Evolutionary conservation across 2,329 filamentous ascomycete species (phyloP).

Genomic region (Aspergillus japonicus): DNA sequence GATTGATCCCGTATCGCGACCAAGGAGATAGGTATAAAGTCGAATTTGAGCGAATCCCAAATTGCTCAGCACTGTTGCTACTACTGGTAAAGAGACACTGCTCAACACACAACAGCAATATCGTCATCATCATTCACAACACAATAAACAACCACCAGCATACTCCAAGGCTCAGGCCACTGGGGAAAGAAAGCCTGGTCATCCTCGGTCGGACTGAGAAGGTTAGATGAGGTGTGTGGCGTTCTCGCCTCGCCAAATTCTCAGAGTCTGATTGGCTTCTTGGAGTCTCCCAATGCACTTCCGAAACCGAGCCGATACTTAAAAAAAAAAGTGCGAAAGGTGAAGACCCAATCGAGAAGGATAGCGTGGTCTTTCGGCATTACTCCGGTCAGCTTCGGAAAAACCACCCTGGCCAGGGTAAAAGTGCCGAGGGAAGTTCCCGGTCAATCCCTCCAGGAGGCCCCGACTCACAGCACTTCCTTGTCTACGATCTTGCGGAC

Average conservation of each 20-base stretch:
- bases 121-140: neutral
- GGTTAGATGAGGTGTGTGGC: slow-evolving; percentile 12
- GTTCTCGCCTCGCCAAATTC: neutral
- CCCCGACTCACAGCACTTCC: neutral
- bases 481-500: slow-evolving; percentile 3
- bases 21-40: neutral
- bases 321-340: neutral
- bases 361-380: slow-evolving; percentile 21
- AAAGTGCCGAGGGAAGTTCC: slow-evolving; percentile 21
- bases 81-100: neutral
- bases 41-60: neutral
- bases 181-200: neutral
- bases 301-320: slow-evolving; percentile 13
- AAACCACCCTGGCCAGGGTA: slow-evolving; percentile 18
- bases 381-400: slow-evolving; percentile 26
- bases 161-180: slow-evolving; percentile 1
- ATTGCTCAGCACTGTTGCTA: neutral
- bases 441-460: slow-evolving; percentile 4
- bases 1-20: neutral
- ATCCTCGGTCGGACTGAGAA: neutral
- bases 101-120: neutral
- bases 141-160: neutral
- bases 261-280: slow-evolving; percentile 2
- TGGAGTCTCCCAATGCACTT: neutral
- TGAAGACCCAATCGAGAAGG: neutral